Evolutionary conservation across 495 filamentous ascomycete species (phyloP).

Genomic region (Monascus purpureus): DNA sequence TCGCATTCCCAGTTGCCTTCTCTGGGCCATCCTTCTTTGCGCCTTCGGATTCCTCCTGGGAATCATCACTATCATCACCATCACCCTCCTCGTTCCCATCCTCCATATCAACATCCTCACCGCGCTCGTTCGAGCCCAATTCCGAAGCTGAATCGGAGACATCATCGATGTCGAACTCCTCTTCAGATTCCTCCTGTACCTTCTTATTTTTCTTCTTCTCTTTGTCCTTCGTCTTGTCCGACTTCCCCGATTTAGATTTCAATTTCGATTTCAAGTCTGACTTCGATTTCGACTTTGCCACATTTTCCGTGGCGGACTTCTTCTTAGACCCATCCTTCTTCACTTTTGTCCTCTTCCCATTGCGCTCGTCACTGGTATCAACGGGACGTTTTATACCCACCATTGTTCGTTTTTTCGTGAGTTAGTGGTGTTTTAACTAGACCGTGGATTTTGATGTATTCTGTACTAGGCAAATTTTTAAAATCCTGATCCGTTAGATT

Average conservation of each 20-base stretch:
- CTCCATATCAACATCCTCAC: constrained; percentile 25
- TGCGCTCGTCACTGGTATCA: constrained; percentile 28
- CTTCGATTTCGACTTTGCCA: constrained; percentile 14
- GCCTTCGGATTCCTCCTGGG: constrained; percentile 7
- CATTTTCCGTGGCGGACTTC: constrained; percentile 19
- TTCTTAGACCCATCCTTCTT: constrained; percentile 22
- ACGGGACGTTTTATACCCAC: constrained; percentile 31
- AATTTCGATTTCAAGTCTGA: constrained; percentile 13
- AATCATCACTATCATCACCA: constrained; percentile 15
- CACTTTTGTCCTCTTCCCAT: constrained; percentile 34
- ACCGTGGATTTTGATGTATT: too few species aligned
- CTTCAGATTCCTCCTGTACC: constrained; percentile 13
- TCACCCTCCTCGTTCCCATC: constrained; percentile 16
- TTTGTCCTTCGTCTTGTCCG: constrained; percentile 19
- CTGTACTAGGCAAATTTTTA: too few species aligned
- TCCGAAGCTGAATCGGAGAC: constrained; percentile 27
- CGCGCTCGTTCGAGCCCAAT: constrained; percentile 20
- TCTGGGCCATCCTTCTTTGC: constrained; percentile 6
- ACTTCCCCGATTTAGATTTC: constrained; percentile 13
- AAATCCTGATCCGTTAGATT: too few species aligned
- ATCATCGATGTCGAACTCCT: constrained; percentile 32
- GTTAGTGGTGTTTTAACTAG: too few species aligned
- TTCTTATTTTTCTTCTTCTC: constrained; percentile 13
- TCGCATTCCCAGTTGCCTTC: too few species aligned
- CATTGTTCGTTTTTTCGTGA: constrained; percentile 14